Base-by-base conservation (phyloP, 108 stramenopile species). In the Conticribra weissflogii region DNA sequence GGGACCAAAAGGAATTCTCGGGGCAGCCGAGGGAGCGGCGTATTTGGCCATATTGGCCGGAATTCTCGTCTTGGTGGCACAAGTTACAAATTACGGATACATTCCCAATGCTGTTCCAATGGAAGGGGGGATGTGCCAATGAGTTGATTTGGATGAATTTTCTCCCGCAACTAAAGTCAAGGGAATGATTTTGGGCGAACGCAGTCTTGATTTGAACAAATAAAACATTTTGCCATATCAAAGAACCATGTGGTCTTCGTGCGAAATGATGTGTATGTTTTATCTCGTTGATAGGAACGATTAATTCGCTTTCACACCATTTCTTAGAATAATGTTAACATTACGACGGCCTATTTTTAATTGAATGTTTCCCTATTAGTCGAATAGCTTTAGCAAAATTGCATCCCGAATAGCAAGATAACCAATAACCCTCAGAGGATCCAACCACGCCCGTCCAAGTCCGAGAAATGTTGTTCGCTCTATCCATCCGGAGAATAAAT, bases 101-200 rank as follows among this genome's bases (percentile, higher is more conserved):
- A 83, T 93, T 60, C 92, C 92, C 16, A 90, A 93, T 54, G 92
- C 92, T 9, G 79, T 93, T 3, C 92, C 92, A 24, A 87, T 85
- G 86, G 88, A 90, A 36, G 92, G 92, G 17, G 92, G 89, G 7
- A 88, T 88, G 82, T 93, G 92, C 59, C 68, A 62, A 28, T 69
- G 58, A 33, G 21, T n/a, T n/a, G 36, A 41, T 41, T 41, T 41
- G 5, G 36, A 41, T 5, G 36, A 12, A n/a, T n/a, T n/a, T n/a
- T n/a, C n/a, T n/a, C n/a, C n/a, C n/a, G n/a, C n/a, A n/a, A n/a
- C n/a, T n/a, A n/a, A n/a, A n/a, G n/a, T n/a, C n/a, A n/a, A n/a
- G n/a, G n/a, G n/a, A n/a, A n/a, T n/a, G n/a, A n/a, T n/a, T n/a
- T n/a, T n/a, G n/a, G n/a, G n/a, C n/a, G n/a, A n/a, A n/a, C n/a